A percentile compares a stretch with the other conserved stretches of the same genome.
phyloP scores from a whole-genome alignment of 345 rosid genomes.

The Citrus inodora region DNA sequence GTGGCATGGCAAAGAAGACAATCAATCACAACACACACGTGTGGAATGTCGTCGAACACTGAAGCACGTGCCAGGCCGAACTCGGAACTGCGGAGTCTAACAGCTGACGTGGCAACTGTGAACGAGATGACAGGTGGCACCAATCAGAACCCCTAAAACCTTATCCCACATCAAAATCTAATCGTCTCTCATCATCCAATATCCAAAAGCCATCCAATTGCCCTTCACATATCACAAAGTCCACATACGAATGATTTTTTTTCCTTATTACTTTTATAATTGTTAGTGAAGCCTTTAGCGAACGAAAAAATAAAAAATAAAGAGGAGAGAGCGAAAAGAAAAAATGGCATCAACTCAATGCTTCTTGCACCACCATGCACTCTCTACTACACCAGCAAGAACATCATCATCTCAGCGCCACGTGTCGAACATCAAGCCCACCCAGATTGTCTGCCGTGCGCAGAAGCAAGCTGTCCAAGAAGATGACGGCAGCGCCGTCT shows the following conservation, averaged over 20 bases:
- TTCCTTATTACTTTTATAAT: not conserved
- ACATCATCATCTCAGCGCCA: constrained; percentile 43
- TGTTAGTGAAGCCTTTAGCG: not conserved
- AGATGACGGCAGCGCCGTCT: constrained; percentile 31
- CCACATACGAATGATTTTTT: not conserved
- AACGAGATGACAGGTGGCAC: constrained; percentile 31
- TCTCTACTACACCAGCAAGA: constrained; percentile 34
- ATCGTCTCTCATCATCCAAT: constrained; percentile 23
- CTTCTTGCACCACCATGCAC: constrained; percentile 69
- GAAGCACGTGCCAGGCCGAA: not conserved
- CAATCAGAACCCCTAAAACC: constrained; percentile 37
- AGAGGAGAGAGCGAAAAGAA: not conserved
- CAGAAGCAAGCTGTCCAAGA: constrained; percentile 51
- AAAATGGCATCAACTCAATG: constrained; percentile 69
- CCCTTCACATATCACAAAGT: constrained; percentile 24
- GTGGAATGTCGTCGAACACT: not conserved
- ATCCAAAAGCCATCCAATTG: constrained; percentile 40
- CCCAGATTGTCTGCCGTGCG: constrained; percentile 62
- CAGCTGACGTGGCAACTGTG: not conserved
- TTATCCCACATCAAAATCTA: constrained; percentile 54
- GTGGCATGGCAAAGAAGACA: too few species aligned
- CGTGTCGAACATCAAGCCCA: constrained; percentile 37
- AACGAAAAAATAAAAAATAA: not conserved
- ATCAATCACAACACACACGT: not conserved
- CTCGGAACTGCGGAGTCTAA: not conserved